Percentiles rank a stretch among this genome's conserved stretches.
Conservation (phyloP, 2,329 filamentous ascomycete genomes). For the Aspergillus sp. region DNA sequence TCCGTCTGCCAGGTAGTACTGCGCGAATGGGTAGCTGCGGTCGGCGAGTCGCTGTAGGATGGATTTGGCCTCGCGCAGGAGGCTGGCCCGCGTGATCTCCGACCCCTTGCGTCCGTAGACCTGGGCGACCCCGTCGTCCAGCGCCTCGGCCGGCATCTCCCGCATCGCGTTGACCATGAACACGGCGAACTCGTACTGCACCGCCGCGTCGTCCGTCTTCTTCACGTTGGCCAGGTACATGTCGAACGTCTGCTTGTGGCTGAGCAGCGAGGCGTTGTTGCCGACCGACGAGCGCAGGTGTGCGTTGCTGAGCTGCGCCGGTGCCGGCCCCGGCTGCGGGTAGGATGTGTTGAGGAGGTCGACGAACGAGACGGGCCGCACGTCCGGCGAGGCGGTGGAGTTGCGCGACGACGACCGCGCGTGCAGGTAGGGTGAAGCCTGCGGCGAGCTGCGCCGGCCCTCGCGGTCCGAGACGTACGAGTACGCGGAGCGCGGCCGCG, state of each 20-base stretch:
- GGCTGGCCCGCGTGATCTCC: conserved; percentile 58
- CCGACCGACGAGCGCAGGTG: conserved; percentile 77
- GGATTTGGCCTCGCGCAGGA: conserved; percentile 81
- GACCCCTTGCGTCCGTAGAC: conserved; percentile 23
- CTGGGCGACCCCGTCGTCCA: conserved; percentile 25
- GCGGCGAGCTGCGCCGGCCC: conserved; percentile 58
- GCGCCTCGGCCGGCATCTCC: conserved; percentile 63
- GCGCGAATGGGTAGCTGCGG: conserved; percentile 90
- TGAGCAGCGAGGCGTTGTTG: conserved; percentile 85
- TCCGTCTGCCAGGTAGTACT: conserved; percentile 95
- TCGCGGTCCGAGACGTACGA: conserved; percentile 71
- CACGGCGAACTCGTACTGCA: conserved; percentile 95
- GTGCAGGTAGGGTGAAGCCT: conserved; percentile 48
- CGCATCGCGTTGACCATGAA: conserved; percentile 89
- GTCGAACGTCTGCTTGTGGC: conserved; percentile 88
- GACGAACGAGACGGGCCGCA: conserved; percentile 59
- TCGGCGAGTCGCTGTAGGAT: conserved; percentile 86
- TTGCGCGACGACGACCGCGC: conserved; percentile 50
- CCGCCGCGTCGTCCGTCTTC: conserved; percentile 86
- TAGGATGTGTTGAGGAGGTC: conserved; percentile 69
- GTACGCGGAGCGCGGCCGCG: conserved; percentile 73
- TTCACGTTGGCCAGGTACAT: conserved; percentile 98
- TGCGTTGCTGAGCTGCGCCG: conserved; percentile 71
- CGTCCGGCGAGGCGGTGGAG: conserved; percentile 56
- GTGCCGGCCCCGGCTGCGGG: conserved; percentile 71